Evolutionary conservation across 2,329 filamentous ascomycete genomes (phyloP).

Genomic region (Aspergillus udagawae): DNA sequence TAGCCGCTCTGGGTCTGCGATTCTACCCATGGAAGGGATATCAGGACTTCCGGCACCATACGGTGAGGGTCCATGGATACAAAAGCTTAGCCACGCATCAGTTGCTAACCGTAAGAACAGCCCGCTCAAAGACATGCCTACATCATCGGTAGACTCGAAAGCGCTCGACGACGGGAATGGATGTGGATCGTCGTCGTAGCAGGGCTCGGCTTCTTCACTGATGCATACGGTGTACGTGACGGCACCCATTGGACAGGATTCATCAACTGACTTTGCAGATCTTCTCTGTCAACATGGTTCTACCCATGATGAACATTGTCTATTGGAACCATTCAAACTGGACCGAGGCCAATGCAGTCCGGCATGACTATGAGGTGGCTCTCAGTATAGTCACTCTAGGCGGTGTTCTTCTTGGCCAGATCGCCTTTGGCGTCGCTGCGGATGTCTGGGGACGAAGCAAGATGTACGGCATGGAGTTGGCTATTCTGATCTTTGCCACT

Average conservation of each 20-base stretch:
- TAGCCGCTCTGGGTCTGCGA: neutral
- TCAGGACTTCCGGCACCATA: conserved; percentile 9
- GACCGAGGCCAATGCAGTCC: neutral
- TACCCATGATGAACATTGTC: conserved; percentile 9
- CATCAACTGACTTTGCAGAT: conserved; percentile 7
- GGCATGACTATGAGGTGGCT: conserved; percentile 6
- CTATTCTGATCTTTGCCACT: conserved; percentile 41
- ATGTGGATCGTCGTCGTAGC: conserved; percentile 12
- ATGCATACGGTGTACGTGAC: conserved; percentile 10
- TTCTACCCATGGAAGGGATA: conserved; percentile 11
- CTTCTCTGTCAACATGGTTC: conserved; percentile 16
- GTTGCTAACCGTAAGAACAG: neutral
- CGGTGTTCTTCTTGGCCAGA: conserved; percentile 26
- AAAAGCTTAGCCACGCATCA: neutral
- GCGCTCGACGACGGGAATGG: conserved; percentile 11
- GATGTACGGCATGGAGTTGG: conserved; percentile 45
- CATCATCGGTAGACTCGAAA: conserved; percentile 9
- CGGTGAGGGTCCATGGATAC: neutral
- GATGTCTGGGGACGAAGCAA: conserved; percentile 42
- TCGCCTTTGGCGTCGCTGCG: conserved; percentile 30
- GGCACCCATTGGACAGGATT: too few species aligned
- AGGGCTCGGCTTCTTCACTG: conserved; percentile 12
- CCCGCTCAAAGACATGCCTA: conserved; percentile 11
- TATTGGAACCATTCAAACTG: conserved; percentile 4
- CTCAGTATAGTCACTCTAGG: conserved; percentile 19